These are phyloP conservation scores for Zopfochytrium polystomum DNA, from an alignment of 371 early-diverging fungal species.

Conservation along the genomic window DNA sequence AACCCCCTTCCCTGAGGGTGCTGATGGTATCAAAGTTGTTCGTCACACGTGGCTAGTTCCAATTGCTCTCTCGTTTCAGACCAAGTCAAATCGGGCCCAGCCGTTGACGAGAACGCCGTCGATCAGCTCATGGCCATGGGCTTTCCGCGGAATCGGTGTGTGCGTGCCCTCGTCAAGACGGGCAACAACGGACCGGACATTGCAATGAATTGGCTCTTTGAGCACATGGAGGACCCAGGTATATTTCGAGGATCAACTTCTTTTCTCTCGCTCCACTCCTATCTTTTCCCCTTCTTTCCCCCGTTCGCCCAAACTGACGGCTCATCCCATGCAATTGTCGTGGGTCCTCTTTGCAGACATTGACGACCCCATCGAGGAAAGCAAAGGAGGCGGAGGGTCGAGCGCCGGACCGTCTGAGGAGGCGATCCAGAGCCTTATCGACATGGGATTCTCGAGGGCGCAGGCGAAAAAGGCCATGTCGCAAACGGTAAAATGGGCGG, in stretches of 20 bases:
- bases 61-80: neutral
- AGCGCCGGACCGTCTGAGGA: conserved; percentile 27
- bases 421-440: too few species aligned
- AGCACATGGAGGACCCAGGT: conserved; percentile 92
- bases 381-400: too few species aligned
- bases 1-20: conserved; percentile 69
- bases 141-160: conserved; percentile 78
- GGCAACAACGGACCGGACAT: conserved; percentile 78
- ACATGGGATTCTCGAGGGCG: conserved; percentile 85
- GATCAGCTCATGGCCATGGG: conserved; percentile 85
- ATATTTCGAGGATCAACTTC: too few species aligned
- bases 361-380: conserved; percentile 25
- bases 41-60: neutral
- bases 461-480: conserved; percentile 80
- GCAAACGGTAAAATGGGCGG: conserved; percentile 71
- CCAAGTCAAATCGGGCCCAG: neutral
- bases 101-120: conserved; percentile 66
- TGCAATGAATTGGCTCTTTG: conserved; percentile 92
- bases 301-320: conserved; percentile 22
- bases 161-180: conserved; percentile 73
- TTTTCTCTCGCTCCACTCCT: neutral
- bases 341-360: conserved; percentile 19
- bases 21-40: conserved; percentile 3
- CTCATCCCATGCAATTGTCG: conserved; percentile 23
- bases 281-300: neutral